Base-by-base conservation (phyloP, 2,329 filamentous ascomycete species). In the Davidsoniella australis region DNA sequence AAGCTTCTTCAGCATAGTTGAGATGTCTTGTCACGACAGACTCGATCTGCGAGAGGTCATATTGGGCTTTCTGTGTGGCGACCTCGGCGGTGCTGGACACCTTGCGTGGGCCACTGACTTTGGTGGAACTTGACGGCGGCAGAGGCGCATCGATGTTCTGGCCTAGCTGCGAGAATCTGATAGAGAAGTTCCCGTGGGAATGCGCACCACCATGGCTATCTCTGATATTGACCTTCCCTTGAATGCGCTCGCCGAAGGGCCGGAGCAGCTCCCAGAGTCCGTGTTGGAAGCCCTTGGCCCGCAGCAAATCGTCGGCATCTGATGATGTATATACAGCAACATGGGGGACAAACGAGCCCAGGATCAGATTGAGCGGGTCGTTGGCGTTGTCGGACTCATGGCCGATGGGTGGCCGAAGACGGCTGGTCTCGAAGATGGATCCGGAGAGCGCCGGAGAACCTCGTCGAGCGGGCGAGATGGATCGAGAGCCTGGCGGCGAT, bases 131-230 rank as follows among this genome's bases (percentile, higher is more conserved):
- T 5, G 60, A 57, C 10, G 59, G 57, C 8, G 66, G 62, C 47
- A 73, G 69, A 1, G 72, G 70, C 45, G 67, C 63, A 56, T 76
- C 72, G 14, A 78, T 60, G 18, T 71, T 68, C 55, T 74, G 69
- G 1, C 78, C 78, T 49, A 93, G 75, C 52, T 77, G 75, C 4
- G 82, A 78, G 62, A 98, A 95, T 49, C 86, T 81, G 51, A 98
- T 74, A 1, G 85, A 82, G 63, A 87, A 98, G 62, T 96, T 87
- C 49, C 95, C 89, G 68, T 83, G 89, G 38, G 77, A 75, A 59
- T 78, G 78, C 60, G 86, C 88, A 41, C 81, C 76, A 7, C 91
- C 89, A 56, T 85, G 79, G 60, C 88, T 95, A 64, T 98, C 91
- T 57, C 91, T 72, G 49, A 96, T 81, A 3, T 84, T 84, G 47